Conservation (phyloP, 352 stramenopile species). For the Phytopythium oedochilum region DNA sequence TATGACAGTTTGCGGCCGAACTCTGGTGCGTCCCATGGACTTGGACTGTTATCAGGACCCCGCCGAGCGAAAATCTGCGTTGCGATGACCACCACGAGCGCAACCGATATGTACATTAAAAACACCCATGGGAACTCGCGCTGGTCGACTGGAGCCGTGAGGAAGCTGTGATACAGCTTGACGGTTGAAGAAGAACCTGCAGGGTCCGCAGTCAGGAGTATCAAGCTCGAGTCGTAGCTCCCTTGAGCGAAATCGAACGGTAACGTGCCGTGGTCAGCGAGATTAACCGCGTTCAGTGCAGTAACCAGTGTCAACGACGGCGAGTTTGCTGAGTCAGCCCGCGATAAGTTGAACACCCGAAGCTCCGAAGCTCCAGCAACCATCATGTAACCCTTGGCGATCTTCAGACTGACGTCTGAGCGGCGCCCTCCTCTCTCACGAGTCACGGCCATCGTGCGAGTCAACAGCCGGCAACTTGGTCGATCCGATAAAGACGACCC, state of each 20-base stretch:
- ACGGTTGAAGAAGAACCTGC: conserved; percentile 5
- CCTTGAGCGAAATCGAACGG: conserved; percentile 28
- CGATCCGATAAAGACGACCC: neutral
- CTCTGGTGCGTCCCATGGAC: conserved; percentile 11
- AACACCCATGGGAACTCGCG: conserved; percentile 19
- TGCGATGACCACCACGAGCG: conserved; percentile 18
- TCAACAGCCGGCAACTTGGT: neutral
- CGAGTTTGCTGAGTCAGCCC: neutral
- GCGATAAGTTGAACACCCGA: conserved; percentile 8
- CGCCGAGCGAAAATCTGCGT: conserved; percentile 26
- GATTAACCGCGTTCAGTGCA: neutral
- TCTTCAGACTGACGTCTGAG: neutral
- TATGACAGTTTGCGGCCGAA: neutral
- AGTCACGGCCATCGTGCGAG: neutral
- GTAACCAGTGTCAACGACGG: neutral
- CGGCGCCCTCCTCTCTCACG: neutral
- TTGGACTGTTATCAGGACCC: conserved; percentile 10
- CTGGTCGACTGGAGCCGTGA: conserved; percentile 13
- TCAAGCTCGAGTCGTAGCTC: conserved; percentile 14
- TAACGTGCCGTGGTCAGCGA: neutral
- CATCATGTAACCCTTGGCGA: conserved; percentile 10
- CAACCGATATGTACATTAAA: conserved; percentile 12
- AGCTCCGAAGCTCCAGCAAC: neutral
- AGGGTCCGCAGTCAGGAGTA: conserved; percentile 4
- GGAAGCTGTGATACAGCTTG: conserved; percentile 28